Conservation (phyloP, 176 grass and related monocot species). For the Secale cereale region DNA sequence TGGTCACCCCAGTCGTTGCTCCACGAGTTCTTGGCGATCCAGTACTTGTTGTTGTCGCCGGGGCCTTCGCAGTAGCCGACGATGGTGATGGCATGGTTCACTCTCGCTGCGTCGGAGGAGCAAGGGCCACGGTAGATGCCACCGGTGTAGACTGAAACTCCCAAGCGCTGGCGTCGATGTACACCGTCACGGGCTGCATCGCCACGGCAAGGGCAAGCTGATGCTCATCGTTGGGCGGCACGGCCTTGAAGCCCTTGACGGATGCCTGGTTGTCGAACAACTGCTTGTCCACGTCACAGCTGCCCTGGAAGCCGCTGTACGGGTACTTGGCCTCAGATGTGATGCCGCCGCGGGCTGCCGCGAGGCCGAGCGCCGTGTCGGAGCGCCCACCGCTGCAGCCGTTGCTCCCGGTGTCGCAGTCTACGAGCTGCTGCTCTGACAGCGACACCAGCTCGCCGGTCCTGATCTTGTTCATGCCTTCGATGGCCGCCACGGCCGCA, state of each 20-base stretch:
- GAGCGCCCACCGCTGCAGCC: conserved; percentile 33
- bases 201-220: conserved; percentile 38
- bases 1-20: conserved; percentile 41
- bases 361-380: conserved; percentile 28
- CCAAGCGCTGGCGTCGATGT: conserved; percentile 14
- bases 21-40: conserved; percentile 59
- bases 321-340: conserved; percentile 16
- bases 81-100: conserved; percentile 44
- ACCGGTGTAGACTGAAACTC: conserved; percentile 44
- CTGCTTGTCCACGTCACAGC: neutral
- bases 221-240: conserved; percentile 30
- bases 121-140: conserved; percentile 41
- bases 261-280: neutral
- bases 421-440: conserved; percentile 39
- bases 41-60: conserved; percentile 22
- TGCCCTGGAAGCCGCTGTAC: conserved; percentile 9
- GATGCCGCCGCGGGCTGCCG: conserved; percentile 26
- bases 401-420: conserved; percentile 28
- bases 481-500: conserved; percentile 29
- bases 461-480: conserved; percentile 44
- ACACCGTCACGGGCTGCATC: conserved; percentile 47
- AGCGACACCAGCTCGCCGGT: conserved; percentile 34
- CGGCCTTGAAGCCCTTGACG: conserved; percentile 1
- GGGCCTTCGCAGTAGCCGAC: conserved; percentile 42
- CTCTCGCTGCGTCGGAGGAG: neutral